Conservation (phyloP, 768 basidiomycete genomes). For the Asterophora parasitica region DNA sequence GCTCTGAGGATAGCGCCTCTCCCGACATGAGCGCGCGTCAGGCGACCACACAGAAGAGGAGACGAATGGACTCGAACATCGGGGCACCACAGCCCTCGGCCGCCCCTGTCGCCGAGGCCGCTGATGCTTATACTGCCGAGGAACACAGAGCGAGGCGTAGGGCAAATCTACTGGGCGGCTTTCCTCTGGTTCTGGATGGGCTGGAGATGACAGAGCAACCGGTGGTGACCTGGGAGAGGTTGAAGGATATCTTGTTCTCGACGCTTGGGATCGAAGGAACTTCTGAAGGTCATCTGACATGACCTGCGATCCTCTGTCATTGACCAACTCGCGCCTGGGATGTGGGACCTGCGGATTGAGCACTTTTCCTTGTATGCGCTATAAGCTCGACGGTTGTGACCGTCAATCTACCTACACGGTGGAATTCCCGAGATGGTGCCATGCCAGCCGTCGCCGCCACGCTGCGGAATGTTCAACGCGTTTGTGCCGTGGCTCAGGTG, state of each 20-base stretch:
- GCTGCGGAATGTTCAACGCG: too few relatives aligned
- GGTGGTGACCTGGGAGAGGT: constrained; percentile 12
- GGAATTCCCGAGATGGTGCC: too few relatives aligned
- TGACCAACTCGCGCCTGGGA: too few relatives aligned
- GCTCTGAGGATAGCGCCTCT: constrained; percentile 1
- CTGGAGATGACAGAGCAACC: constrained; percentile 2
- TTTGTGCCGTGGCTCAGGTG: too few relatives aligned
- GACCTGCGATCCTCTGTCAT: neutral
- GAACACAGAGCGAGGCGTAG: neutral
- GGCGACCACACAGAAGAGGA: constrained; percentile 5
- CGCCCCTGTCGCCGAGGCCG: neutral
- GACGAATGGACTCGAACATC: neutral
- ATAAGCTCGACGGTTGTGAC: too few relatives aligned
- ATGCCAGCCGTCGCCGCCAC: too few relatives aligned
- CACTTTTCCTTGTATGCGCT: too few relatives aligned
- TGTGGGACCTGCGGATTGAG: neutral
- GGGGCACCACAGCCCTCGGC: neutral
- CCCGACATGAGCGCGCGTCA: neutral
- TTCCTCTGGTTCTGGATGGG: constrained; percentile 1
- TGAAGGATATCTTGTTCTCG: constrained; percentile 9
- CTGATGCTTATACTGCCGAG: neutral
- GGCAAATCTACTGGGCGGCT: neutral
- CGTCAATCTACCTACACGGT: too few relatives aligned
- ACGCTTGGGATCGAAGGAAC: neutral
- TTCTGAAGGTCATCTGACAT: neutral